These are phyloP conservation scores for Paraphaeosphaeria minitans DNA, from an alignment of 2,329 filamentous ascomycete genomes.

Conservation along the genomic window DNA sequence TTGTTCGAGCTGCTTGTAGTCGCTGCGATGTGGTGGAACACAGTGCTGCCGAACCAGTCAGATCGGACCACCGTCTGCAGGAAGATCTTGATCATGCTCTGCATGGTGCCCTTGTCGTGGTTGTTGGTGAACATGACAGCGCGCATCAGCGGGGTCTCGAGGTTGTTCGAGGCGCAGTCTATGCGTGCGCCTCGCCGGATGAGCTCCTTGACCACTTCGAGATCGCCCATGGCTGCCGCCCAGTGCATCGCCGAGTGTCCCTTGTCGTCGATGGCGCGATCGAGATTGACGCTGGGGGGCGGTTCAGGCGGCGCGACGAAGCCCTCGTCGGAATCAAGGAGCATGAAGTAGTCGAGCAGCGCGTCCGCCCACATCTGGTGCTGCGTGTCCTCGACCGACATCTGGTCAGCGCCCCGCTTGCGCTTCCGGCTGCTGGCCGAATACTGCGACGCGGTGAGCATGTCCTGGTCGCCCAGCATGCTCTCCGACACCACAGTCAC, in stretches of 20 bases:
- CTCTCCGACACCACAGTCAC: constrained; percentile 82
- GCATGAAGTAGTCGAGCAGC: constrained; percentile 93
- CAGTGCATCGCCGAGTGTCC: constrained; percentile 93
- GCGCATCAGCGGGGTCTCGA: constrained; percentile 91
- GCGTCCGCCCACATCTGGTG: constrained; percentile 92
- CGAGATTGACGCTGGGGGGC: constrained; percentile 82
- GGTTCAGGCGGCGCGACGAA: constrained; percentile 74
- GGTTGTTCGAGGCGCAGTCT: constrained; percentile 65
- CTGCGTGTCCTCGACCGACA: constrained; percentile 73
- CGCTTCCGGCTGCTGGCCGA: constrained; percentile 67
- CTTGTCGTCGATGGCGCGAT: constrained; percentile 92
- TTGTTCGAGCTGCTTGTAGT: constrained; percentile 86
- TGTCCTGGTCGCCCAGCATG: constrained; percentile 82
- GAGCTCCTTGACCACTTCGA: constrained; percentile 87
- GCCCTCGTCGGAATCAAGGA: constrained; percentile 77
- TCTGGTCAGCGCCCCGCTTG: constrained; percentile 73
- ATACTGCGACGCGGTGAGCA: constrained; percentile 71
- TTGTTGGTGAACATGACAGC: constrained; percentile 97
- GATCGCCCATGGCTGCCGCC: constrained; percentile 96
- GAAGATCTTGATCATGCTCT: constrained; percentile 80
- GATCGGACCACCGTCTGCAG: constrained; percentile 79
- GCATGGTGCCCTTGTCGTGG: constrained; percentile 90
- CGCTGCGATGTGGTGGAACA: constrained; percentile 92
- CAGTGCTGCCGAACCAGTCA: constrained; percentile 81
- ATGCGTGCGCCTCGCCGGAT: constrained; percentile 79